phyloP scores from a whole-genome alignment of 1,284 basidiomycete species.

The Takashimella koratensis region DNA sequence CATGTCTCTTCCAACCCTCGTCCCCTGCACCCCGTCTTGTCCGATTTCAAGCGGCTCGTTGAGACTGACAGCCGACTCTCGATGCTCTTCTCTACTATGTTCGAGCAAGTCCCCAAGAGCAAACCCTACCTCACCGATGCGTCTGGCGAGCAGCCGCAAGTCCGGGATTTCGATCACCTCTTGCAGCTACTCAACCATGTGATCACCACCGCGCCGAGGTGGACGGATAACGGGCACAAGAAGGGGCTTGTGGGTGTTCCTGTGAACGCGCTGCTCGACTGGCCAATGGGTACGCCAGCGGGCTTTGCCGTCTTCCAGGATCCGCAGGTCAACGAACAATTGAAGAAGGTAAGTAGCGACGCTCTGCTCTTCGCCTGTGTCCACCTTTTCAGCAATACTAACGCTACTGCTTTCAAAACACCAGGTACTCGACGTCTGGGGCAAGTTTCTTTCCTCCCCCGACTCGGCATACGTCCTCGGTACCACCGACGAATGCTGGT shows the following conservation, averaged over 20 bases:
- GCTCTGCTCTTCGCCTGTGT: neutral
- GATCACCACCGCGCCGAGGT: conserved; percentile 50
- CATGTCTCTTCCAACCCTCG: conserved; percentile 40
- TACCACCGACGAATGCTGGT: conserved; percentile 51
- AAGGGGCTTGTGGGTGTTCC: conserved; percentile 51
- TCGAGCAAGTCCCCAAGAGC: conserved; percentile 40
- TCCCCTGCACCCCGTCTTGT: conserved; percentile 43
- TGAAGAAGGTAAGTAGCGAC: conserved; percentile 9
- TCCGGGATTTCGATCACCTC: conserved; percentile 53
- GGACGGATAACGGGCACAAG: conserved; percentile 43
- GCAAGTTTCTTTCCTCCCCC: conserved; percentile 52
- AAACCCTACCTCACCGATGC: conserved; percentile 41
- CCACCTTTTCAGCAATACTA: neutral
- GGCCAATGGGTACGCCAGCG: conserved; percentile 54
- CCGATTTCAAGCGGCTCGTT: conserved; percentile 51
- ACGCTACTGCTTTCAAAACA: conserved; percentile 26
- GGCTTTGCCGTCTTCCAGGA: conserved; percentile 54
- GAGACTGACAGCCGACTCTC: conserved; percentile 49
- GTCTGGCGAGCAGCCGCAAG: conserved; percentile 29
- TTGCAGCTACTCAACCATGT: conserved; percentile 53
- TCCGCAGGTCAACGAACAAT: conserved; percentile 49
- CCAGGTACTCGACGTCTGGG: conserved; percentile 54
- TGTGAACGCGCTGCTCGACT: conserved; percentile 53
- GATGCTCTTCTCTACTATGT: conserved; percentile 52
- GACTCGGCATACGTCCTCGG: conserved; percentile 52